Evolutionary conservation across 176 grass and related monocot genomes (phyloP).

Genomic region (Eragrostis curvula): DNA sequence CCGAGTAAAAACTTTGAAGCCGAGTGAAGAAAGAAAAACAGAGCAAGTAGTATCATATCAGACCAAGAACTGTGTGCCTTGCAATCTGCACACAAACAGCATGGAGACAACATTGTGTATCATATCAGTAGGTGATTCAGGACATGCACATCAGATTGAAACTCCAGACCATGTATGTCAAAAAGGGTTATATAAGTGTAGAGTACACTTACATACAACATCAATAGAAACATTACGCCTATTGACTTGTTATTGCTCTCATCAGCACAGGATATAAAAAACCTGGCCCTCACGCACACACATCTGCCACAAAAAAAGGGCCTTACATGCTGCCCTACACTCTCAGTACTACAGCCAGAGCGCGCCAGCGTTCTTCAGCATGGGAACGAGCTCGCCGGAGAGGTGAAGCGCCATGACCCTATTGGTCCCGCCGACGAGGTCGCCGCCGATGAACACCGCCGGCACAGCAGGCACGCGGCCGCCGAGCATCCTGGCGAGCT

Average conservation of each 20-base stretch:
- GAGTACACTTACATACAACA: background rate
- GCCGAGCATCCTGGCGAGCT: conserved; percentile 50
- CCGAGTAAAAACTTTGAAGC: too few species aligned
- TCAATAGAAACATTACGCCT: too few species aligned
- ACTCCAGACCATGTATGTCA: background rate
- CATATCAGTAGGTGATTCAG: background rate
- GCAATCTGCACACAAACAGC: background rate
- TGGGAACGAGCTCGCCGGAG: conserved; percentile 54
- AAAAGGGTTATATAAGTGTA: background rate
- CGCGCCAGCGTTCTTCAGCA: conserved; percentile 59
- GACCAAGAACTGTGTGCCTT: background rate
- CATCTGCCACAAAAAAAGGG: background rate
- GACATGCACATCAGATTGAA: background rate
- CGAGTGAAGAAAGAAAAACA: background rate
- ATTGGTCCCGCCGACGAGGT: conserved; percentile 49
- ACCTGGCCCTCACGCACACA: background rate
- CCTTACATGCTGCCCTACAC: background rate
- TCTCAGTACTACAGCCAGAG: conserved; percentile 41
- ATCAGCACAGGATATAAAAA: conserved; percentile 25
- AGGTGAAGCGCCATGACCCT: conserved; percentile 59
- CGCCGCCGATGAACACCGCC: conserved; percentile 56
- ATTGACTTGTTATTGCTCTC: background rate
- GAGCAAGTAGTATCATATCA: background rate
- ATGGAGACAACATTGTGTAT: background rate
- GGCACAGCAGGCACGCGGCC: conserved; percentile 30